Evolutionary conservation across 2,329 filamentous ascomycete genomes (phyloP), one percentile per base, ranked within the genome.

Genomic region (Penicillium sp.): DNA sequence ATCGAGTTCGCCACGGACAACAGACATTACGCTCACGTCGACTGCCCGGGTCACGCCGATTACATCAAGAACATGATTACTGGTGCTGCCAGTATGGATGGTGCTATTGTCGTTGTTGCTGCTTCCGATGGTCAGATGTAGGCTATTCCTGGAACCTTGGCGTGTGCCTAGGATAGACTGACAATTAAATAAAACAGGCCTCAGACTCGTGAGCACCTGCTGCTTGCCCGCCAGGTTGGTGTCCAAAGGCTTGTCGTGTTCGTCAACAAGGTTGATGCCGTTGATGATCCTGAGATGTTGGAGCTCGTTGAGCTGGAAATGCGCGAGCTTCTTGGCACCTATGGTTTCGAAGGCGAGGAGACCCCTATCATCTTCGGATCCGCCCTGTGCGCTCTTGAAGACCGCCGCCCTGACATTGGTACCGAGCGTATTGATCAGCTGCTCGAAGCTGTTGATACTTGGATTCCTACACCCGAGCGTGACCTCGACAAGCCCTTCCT

Each of bases 31-130:
- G 95, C 95, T 75, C 95, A 99, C 88, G 95, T 99, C 85, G 95
- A 99, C 88, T 99, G 95, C 83, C 95, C 95, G 63, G 95, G 95
- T 83, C 95, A 99, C 90, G 95, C 95, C 82, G 95, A 99, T 92
- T 99, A 99, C 87, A 98, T 99, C 86, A 99, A 99, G 89, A 99
- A 99, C 90, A 99, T 99, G 95, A 99, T 99, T 81, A 99, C 95
- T 70, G 95, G 95, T 89, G 93, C 95, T 67, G 94, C 96, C 75
- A 96, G 93, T 86, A 99, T 99, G 95, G 95, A 99, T 75, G 95
- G 95, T 75, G 94, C 95, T 75, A 94, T 99, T 78, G 97, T 99
- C 75, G 95, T 99, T 70, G 96, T 99, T 73, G 96, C 96, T 72
- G 95, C 95, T 71, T 97, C 93, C 44, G 95, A 99, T 78, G 95